Base-by-base conservation (phyloP, 257 asterid genomes). In the Misopates orontium region DNA sequence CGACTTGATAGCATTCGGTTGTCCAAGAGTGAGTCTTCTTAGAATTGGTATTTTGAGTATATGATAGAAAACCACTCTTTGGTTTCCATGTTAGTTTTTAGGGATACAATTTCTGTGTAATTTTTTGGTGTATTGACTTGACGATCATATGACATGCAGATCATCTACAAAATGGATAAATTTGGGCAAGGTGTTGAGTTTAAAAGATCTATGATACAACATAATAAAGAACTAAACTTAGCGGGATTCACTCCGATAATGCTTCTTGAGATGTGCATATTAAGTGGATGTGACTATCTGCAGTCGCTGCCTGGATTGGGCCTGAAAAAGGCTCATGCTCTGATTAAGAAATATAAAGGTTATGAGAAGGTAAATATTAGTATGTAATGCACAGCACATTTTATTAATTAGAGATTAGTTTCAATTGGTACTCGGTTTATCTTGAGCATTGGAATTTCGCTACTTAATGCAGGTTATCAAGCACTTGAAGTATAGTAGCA, bases 291-390 rank as follows among this genome's bases (percentile, higher is more conserved):
- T 39, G 99, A 93, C 74, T 90, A 93, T 84, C 78, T 93, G 84
- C 96, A 56, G 71, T 90, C 97, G 45, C 78, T 93, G 74, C 96
- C 95, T 25, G 99, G 99, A 67, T 86, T 93, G 97, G 99, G 99
- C 66, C 85, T 93, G 58, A 90, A 88, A 75, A 93, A 82, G 68
- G 96, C 99, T 64, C 92, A 93, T 66, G 71, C 87, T 64, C 70
- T 93, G 73, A 82, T 93, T 49, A 93, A 86, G 79, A 90, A 83
- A 82, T 86, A 84, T 68, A 84, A 71, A 71, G 81, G 78, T 75
- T 82, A 83, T 22, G 87, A 88, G 75, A 86, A 84, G 80, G 99
- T 93, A 74, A 82, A 69, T 47, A 66, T 47, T 72, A 58, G 47
- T 70, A n/a, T n/a, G n/a, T 67, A 22, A n/a, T n/a, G 19, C 56